Evolutionary conservation across 1,139 yeast species (phyloP).

Genomic region (Hyphopichia fennica): DNA sequence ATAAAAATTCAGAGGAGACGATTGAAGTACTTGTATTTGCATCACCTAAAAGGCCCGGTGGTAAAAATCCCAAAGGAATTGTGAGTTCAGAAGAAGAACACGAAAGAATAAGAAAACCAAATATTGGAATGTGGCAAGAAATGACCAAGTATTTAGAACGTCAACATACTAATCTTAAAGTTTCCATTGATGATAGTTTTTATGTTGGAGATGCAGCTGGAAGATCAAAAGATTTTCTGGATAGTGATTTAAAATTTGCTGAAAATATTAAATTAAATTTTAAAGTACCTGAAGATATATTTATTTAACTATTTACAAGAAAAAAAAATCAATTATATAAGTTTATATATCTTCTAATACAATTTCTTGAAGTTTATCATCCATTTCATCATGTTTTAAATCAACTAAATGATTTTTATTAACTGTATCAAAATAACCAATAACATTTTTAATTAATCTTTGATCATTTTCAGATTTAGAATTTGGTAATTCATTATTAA

Average conservation of each 20-base stretch:
- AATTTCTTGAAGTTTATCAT: constrained; percentile 22
- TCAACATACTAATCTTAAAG: constrained; percentile 6
- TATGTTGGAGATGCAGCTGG: constrained; percentile 99
- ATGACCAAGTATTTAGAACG: constrained; percentile 26
- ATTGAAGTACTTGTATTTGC: constrained; percentile 59
- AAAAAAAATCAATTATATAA: neutral
- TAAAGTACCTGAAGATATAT: constrained; percentile 63
- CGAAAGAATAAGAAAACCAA: constrained; percentile 66
- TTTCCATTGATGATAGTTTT: constrained; percentile 49
- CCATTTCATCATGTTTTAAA: constrained; percentile 22
- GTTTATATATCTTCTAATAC: constrained; percentile 20
- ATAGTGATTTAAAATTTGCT: constrained; percentile 74
- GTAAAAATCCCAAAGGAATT: constrained; percentile 18
- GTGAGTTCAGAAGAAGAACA: constrained; percentile 36
- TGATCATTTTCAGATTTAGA: constrained; percentile 25
- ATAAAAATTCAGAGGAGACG: constrained; percentile 4
- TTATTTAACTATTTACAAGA: neutral
- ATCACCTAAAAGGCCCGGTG: constrained; percentile 53
- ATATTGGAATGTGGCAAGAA: constrained; percentile 66
- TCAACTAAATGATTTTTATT: constrained; percentile 37
- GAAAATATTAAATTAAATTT: constrained; percentile 51
- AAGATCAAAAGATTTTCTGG: constrained; percentile 70
- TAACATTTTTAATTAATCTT: constrained; percentile 39
- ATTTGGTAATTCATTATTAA: constrained; percentile 23
- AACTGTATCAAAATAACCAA: constrained; percentile 62